Base-by-base conservation (phyloP, 331 rosid genomes). In the Rosa hybrid region DNA sequence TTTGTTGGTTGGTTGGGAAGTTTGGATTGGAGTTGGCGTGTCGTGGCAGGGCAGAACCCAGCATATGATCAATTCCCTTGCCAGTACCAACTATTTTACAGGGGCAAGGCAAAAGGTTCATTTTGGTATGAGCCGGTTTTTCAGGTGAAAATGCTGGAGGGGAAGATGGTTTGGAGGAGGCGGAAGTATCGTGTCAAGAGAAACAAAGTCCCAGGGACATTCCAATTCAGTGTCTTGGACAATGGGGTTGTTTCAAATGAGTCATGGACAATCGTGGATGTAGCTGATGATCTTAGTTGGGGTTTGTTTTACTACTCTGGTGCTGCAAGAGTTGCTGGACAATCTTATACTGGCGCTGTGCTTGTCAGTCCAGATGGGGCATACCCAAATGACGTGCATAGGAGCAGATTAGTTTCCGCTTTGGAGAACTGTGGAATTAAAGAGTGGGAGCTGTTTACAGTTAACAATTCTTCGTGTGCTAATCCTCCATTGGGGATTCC, bases 1-100 rank as follows among this genome's bases (percentile, higher is more conserved):
- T 92, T 94, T 34, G 87, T 94, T 53, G 98, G 98, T 65, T 94
- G 98, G 98, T 84, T 94, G 80, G 96, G 98, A 72, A 85, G 65
- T 83, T 83, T 89, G 92, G 65, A 89, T 41, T 94, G 98, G 98
- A 94, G 98, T 77, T 94, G 98, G 98, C 92, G 97, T 12, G 98
- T 94, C 8, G 77, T 91, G 59, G 98, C 98, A 1, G 98, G 98
- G 81, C 98, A 92, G 78, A 94, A 94, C 83, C 97, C 98, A 0
- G 98, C 98, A 51, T 94, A 94, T 60, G 98, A 94, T 82, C 98
- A 92, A 64, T 94, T 94, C 57, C 98, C 98, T 38, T 94, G 98
- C 69, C 98, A 92, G 77, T 94, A 87, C 84, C 98, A 94, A 89
- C 87, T 94, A 67, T 94, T 92, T 80, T 92, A 94, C 77, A 79